Percentiles rank a stretch among this genome's conserved stretches.
Evolutionary conservation across 495 filamentous ascomycete genomes (phyloP).

Genomic region (Penicillium waksmanii): DNA sequence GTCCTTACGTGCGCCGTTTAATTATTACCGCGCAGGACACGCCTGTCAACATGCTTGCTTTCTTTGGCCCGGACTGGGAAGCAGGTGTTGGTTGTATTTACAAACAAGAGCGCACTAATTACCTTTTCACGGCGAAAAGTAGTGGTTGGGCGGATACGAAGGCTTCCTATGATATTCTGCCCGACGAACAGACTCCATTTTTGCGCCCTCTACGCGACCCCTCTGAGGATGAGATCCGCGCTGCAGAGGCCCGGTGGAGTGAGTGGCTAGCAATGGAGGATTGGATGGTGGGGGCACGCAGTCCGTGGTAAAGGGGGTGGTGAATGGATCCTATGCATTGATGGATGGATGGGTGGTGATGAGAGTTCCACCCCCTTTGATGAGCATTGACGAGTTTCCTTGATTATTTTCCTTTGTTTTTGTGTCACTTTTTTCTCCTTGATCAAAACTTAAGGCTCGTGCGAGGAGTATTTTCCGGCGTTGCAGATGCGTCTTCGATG

Average conservation of each 20-base stretch:
- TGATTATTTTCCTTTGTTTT: constrained; percentile 21
- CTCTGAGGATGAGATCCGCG: constrained; percentile 75
- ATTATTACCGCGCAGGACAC: constrained; percentile 87
- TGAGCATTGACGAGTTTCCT: constrained; percentile 29
- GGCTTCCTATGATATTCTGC: constrained; percentile 79
- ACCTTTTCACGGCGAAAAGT: constrained; percentile 93
- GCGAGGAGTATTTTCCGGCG: constrained; percentile 16
- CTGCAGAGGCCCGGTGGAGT: constrained; percentile 80
- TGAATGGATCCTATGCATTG: too few relatives aligned
- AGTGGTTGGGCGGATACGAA: constrained; percentile 87
- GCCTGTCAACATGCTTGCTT: constrained; percentile 74
- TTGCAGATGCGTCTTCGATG: constrained; percentile 19
- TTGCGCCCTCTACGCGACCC: constrained; percentile 74
- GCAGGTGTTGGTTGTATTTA: constrained; percentile 76
- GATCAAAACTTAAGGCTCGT: constrained; percentile 18
- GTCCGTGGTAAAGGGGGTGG: constrained; percentile 48
- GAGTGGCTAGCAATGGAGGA: constrained; percentile 94
- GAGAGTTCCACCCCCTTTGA: constrained; percentile 13
- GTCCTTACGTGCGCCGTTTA: constrained; percentile 87
- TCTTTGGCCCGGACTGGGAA: constrained; percentile 87
- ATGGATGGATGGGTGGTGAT: too few relatives aligned
- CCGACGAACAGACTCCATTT: constrained; percentile 82
- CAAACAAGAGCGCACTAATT: constrained; percentile 87
- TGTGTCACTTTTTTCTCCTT: constrained; percentile 9
- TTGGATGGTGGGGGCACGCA: constrained; percentile 82